Evolutionary conservation across 2,329 filamentous ascomycete species (phyloP), one percentile per base, ranked within the genome.

Genomic region (Blastomyces percursus): DNA sequence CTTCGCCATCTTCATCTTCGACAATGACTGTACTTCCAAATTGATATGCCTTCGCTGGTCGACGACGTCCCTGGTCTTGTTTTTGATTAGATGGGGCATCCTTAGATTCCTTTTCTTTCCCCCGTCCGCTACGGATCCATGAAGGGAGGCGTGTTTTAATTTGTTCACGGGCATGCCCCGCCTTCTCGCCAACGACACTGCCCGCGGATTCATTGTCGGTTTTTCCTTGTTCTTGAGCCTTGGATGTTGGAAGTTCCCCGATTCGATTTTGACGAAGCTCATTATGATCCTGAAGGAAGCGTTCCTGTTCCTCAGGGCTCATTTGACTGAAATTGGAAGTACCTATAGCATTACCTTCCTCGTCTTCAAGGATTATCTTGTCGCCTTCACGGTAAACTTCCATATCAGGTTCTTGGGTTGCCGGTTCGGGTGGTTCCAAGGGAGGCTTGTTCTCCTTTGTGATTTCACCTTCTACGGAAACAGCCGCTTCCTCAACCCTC

Each of bases 371-470:
- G 7, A 96, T 78, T 48, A 94, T 82, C 27, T 95, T 76, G 61
- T 86, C 74, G 1, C 92, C 91, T 75, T 96, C 91, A 66, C 92
- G 84, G 67, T 88, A 96, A 0, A 92, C 82, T 65, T 95, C 85
- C 11, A 90, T 73, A 46, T 73, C 69, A 21, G 75, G 69, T 64
- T 74, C 67, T 72, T 75, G 59, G 2, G 21, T 40, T 16, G 27
- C n/a, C 7, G 19, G 32, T 19, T 46, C 24, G 12, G 16, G 60
- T 16, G 12, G 54, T 38, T 51, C 42, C 35, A 12, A 30, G 27
- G 44, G 38, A 71, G 51, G 69, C 68, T 50, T 59, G 64, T 38
- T 74, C 70, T 7, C 70, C 67, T 61, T 74, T 66, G 59, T 69
- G 57, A 32, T 19, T 61, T 60, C 51, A 70, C 66, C 30, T 69